These are phyloP conservation scores for Gryganskiella cystojenkinii DNA, from an alignment of 192 early-diverging fungal species.

Conservation along the genomic window DNA sequence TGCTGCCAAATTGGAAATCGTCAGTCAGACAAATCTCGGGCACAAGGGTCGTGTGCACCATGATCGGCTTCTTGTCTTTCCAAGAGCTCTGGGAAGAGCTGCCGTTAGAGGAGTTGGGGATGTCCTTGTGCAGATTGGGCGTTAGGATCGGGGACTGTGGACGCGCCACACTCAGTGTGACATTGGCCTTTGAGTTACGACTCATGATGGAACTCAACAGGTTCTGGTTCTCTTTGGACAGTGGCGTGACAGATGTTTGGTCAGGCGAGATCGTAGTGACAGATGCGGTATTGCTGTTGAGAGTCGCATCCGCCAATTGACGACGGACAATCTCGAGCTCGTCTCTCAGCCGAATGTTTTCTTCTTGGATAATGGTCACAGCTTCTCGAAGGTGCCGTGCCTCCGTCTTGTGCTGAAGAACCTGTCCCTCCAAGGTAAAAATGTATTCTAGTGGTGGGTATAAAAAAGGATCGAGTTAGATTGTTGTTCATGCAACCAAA, in stretches of 20 bases:
- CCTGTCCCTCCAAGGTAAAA: slow-evolving; percentile 47
- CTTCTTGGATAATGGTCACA: slow-evolving; percentile 48
- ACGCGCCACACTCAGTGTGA: slow-evolving; percentile 22
- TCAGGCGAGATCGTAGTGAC: too few species aligned
- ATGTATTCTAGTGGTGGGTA: slow-evolving; percentile 28
- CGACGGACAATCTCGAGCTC: slow-evolving; percentile 30
- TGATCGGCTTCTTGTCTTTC: slow-evolving; percentile 52
- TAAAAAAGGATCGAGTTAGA: background rate
- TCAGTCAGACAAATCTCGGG: slow-evolving; percentile 47
- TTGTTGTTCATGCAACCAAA: background rate
- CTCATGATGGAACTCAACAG: slow-evolving; percentile 43
- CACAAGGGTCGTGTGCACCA: slow-evolving; percentile 46
- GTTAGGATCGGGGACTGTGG: slow-evolving; percentile 48
- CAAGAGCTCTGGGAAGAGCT: slow-evolving; percentile 24
- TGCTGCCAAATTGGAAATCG: slow-evolving; percentile 39
- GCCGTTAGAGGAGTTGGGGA: slow-evolving; percentile 44
- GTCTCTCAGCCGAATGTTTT: slow-evolving; percentile 32
- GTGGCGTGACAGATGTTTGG: slow-evolving; percentile 6
- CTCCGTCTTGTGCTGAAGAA: slow-evolving; percentile 49
- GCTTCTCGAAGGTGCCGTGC: slow-evolving; percentile 49
- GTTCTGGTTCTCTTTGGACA: slow-evolving; percentile 45
- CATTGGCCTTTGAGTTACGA: slow-evolving; percentile 41
- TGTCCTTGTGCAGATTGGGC: slow-evolving; percentile 44
- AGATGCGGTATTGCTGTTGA: slow-evolving; percentile 9
- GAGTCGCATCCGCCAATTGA: slow-evolving; percentile 23